These are phyloP conservation scores for Cyberlindnera mycetangii DNA, from an alignment of 805 yeast species.

Conservation along the genomic window DNA sequence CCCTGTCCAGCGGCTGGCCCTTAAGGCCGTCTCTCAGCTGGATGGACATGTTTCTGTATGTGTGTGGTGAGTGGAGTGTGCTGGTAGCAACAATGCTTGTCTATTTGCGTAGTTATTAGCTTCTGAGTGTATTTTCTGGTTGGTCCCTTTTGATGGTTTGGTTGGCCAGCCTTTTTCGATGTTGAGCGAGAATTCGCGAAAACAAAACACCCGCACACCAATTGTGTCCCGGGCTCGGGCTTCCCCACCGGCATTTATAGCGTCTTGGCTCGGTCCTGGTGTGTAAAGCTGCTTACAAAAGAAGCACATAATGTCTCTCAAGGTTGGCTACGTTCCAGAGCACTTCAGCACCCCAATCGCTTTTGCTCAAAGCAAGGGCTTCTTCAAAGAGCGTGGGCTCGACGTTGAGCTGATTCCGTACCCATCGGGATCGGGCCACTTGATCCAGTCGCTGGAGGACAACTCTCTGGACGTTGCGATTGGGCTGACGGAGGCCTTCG, in stretches of 20 bases:
- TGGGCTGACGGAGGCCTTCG: constrained; percentile 89
- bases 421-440: constrained; percentile 86
- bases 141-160: not conserved
- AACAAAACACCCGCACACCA: constrained; percentile 14
- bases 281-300: not conserved
- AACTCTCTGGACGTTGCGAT: constrained; percentile 74
- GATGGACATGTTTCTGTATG: constrained; percentile 46
- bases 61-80: not conserved
- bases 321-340: constrained; percentile 85
- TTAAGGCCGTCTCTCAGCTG: constrained; percentile 54
- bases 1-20: constrained; percentile 65
- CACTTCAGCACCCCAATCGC: constrained; percentile 87
- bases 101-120: not conserved
- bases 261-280: not conserved
- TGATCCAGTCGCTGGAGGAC: constrained; percentile 67
- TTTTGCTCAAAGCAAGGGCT: constrained; percentile 63
- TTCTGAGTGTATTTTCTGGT: not conserved
- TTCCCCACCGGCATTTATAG: not conserved
- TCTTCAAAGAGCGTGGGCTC: constrained; percentile 45
- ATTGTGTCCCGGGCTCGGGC: not conserved
- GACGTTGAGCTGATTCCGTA: constrained; percentile 63
- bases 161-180: constrained; percentile 6
- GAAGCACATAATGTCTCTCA: constrained; percentile 31
- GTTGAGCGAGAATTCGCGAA: not conserved
- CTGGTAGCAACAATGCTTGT: not conserved